Base-by-base conservation (phyloP, 2,329 filamentous ascomycete genomes). In the Onygenales sp. region DNA sequence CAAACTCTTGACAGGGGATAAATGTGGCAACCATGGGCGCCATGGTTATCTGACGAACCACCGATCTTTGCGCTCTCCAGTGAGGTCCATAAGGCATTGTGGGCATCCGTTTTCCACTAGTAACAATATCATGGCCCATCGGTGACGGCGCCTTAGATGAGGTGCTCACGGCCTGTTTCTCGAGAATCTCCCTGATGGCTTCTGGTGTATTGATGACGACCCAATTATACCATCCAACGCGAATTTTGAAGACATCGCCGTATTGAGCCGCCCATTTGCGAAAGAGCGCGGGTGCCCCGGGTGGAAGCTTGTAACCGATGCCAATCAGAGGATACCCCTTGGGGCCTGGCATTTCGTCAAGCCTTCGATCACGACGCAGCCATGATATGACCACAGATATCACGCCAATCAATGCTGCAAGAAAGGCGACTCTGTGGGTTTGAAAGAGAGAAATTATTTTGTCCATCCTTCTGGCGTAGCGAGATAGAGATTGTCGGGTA, bases 151-250 rank as follows among this genome's bases (percentile, higher is more conserved):
- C 27, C 13, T 39, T 38, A 2, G 51, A 53, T 7, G 51, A 53
- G 9, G 51, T 50, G 14, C 49, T 39, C 3, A 27, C n/a, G 6
- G 51, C 32, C 32, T 57, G 59, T 54, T 71, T 72, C 52, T 76
- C 72, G 32, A 77, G 57, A 13, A 77, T 69, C 13, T 76, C 73
- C 38, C 69, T 69, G 7, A 76, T 66, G 0, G 72, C 74, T 27
- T 67, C 64, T 1, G 74, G 73, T 11, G 61, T 71, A 59, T 73
- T 75, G 32, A 77, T 58, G 54, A 75, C 63, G 14, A 74, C 69
- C 72, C 72, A 77, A 54, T 73, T 67, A 46, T 75, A 66, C 69
- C 71, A 74, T 5, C 75, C 75, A 4, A 76, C 59, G 2, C 67
- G 65, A 14, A 77, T 60, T 53, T 69, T 69, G 63, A 69, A 76